Evolutionary conservation across 2,329 filamentous ascomycete species (phyloP).

Genomic region (Penicillium sp.): DNA sequence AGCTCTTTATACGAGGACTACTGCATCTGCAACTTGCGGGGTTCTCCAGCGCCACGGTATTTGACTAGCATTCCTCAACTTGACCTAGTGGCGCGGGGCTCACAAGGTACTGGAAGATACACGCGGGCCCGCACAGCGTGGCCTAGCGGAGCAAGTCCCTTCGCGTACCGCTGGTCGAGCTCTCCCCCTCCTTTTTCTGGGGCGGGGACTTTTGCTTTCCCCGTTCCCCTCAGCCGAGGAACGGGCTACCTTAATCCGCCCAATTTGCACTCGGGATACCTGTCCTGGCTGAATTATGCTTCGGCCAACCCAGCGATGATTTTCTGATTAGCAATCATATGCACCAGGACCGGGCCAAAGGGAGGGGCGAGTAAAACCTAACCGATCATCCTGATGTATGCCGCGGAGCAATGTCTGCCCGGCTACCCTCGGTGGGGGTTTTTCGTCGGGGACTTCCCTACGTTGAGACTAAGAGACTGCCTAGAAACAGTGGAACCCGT

Average conservation of each 20-base stretch:
- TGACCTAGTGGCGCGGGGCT: neutral
- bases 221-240: neutral
- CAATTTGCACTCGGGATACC: neutral
- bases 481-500: neutral
- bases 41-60: neutral
- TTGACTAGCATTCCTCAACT: neutral
- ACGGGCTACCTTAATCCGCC: neutral
- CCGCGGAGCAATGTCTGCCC: conserved; percentile 18
- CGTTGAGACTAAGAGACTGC: neutral
- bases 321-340: no score
- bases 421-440: conserved; percentile 12
- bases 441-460: neutral
- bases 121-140: neutral
- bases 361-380: neutral
- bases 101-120: neutral
- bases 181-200: neutral
- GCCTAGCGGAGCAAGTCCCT: neutral
- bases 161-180: neutral
- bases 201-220: neutral
- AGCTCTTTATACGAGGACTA: conserved; percentile 2
- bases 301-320: neutral
- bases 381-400: conserved; percentile 17
- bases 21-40: neutral
- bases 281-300: no score
- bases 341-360: neutral